Conservation (phyloP, 179 eudicot species). For the Drosera spatulata region DNA sequence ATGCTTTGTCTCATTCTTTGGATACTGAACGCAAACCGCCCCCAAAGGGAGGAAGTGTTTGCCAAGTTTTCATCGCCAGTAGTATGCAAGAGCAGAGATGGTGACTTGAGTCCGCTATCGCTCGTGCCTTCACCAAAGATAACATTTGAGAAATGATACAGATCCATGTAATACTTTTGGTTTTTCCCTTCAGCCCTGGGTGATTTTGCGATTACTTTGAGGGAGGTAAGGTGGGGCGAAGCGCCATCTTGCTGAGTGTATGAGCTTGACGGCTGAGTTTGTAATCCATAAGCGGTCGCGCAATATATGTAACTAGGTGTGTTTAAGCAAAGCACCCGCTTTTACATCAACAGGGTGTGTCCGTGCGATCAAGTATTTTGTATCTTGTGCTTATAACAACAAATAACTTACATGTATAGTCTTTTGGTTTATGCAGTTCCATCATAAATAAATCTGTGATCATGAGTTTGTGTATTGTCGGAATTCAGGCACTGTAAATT, state of each 20-base stretch:
- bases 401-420: too few relatives aligned
- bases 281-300: too few relatives aligned
- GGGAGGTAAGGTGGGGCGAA: conserved; percentile 33
- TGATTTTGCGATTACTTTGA: not conserved
- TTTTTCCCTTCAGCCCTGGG: not conserved
- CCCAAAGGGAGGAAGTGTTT: conserved; percentile 90
- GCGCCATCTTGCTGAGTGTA: conserved; percentile 23
- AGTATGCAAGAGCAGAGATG: conserved; percentile 12
- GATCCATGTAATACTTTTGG: not conserved
- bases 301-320: too few relatives aligned
- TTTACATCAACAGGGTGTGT: too few relatives aligned
- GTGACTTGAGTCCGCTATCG: conserved; percentile 10
- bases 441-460: too few relatives aligned
- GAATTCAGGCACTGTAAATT: too few relatives aligned
- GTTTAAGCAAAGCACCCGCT: too few relatives aligned
- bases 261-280: too few relatives aligned
- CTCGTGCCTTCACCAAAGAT: conserved; percentile 24
- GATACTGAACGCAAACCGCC: conserved; percentile 77
- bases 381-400: too few relatives aligned
- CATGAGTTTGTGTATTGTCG: too few relatives aligned
- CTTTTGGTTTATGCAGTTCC: too few relatives aligned
- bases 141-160: conserved; percentile 13
- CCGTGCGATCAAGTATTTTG: too few relatives aligned
- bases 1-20: conserved; percentile 84
- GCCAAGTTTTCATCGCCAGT: conserved; percentile 22